A percentile compares a stretch with the other conserved stretches of the same genome.
Conservation (phyloP, 352 stramenopile species). For the Elongisporangium senticosum region DNA sequence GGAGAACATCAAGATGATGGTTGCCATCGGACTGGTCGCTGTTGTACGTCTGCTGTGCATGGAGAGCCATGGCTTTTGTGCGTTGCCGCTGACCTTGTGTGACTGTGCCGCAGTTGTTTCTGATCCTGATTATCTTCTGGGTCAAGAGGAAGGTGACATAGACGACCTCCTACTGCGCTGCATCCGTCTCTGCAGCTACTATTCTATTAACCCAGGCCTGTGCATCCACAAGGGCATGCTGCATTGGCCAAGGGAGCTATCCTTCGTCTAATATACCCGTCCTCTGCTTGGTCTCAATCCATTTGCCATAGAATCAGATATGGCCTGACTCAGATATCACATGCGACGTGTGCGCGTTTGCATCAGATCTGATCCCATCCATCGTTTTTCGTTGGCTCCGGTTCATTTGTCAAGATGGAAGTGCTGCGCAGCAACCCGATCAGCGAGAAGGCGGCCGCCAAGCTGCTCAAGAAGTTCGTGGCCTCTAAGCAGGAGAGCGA, state of each 20-base stretch:
- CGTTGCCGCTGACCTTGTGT: constrained; percentile 1
- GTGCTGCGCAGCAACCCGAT: constrained; percentile 57
- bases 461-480: constrained; percentile 77
- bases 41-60: constrained; percentile 33
- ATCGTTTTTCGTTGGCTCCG: neutral
- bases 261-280: neutral
- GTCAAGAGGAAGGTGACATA: constrained; percentile 51
- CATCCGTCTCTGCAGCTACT: neutral
- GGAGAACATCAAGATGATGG: constrained; percentile 87
- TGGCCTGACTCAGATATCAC: neutral
- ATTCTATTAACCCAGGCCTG: neutral
- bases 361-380: constrained; percentile 3
- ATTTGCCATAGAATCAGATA: neutral
- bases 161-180: neutral
- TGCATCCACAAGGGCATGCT: neutral
- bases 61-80: neutral
- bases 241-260: neutral
- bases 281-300: neutral
- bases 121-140: constrained; percentile 47
- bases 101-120: constrained; percentile 22
- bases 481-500: constrained; percentile 55
- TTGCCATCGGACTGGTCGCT: constrained; percentile 63
- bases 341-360: neutral
- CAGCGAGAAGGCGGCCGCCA: constrained; percentile 58
- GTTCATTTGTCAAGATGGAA: constrained; percentile 32